Base-by-base conservation (phyloP, 2,329 filamentous ascomycete genomes). In the Penicillium sp. region DNA sequence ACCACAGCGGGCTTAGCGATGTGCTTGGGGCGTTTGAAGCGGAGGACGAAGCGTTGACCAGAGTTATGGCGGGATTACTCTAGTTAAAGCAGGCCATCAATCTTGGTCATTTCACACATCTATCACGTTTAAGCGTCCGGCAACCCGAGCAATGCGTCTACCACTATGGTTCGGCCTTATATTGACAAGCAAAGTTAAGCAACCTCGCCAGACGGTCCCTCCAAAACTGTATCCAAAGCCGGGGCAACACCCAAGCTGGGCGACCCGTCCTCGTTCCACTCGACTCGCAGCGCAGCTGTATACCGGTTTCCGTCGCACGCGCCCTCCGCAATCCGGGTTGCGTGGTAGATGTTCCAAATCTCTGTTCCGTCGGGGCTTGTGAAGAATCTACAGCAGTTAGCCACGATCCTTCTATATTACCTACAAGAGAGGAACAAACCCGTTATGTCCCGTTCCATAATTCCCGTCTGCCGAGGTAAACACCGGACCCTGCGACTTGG, bases 261-360 rank as follows among this genome's bases (percentile, higher is more conserved):
- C 1, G 78, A 79, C 0, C 84, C 84, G 63, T 86, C 79, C 0
- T 77, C 72, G 49, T 84, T 83, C 66, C 79, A 82, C 23, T 80
- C 81, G 29, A 87, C 69, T 26, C 79, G 78, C 69, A 86, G 81
- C 0, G 82, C 82, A 75, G 83, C 83, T 1, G 85, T 84, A 64
- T 86, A 86, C 45, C 85, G 72, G 5, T 78, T 83, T 1, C 82
- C 78, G 61, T 86, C 84, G 59, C 85, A 88, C 1, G 81, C 78
- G 0, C 85, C 85, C 0, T 72, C 73, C 11, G 76, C 74, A 61
- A 79, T 82, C 1, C 77, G 73, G 0, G 84, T 86, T 0, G 85
- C 85, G 65, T 87, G 84, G 70, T 84, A 87, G 0, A 84, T 81
- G 56, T 84, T 85, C 81, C 81, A 87, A 3, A 80, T 83, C 71